These are phyloP conservation scores for Podospora appendiculata DNA, from an alignment of 495 filamentous ascomycete genomes.

Conservation along the genomic window DNA sequence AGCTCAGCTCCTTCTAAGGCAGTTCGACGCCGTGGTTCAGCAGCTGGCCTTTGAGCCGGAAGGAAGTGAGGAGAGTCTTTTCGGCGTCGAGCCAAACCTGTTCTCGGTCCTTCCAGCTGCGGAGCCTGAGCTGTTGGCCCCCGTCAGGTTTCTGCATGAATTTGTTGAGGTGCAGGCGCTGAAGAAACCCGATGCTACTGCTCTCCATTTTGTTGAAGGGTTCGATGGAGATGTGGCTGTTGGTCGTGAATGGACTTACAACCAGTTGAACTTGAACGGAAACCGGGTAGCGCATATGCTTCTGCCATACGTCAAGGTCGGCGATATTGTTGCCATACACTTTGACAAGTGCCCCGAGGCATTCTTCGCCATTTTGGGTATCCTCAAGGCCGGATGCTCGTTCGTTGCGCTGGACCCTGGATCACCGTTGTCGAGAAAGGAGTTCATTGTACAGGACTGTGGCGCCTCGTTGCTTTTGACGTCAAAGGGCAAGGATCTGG, in stretches of 20 bases:
- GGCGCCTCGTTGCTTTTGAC: conserved; percentile 45
- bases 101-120: conserved; percentile 50
- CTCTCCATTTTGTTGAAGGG: conserved; percentile 53
- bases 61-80: conserved; percentile 14
- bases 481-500: conserved; percentile 18
- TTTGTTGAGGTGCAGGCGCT: conserved; percentile 46
- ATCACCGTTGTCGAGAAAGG: conserved; percentile 52
- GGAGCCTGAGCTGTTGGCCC: conserved; percentile 30
- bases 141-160: conserved; percentile 50
- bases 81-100: conserved; percentile 19
- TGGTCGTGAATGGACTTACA: conserved; percentile 51
- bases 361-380: conserved; percentile 70
- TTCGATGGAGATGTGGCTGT: conserved; percentile 23
- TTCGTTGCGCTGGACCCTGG: conserved; percentile 70
- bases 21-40: conserved; percentile 49
- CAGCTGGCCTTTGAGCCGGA: conserved; percentile 34
- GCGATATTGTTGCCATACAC: conserved; percentile 61
- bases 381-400: conserved; percentile 73
- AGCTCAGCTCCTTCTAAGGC: conserved; percentile 49
- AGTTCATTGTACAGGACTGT: conserved; percentile 61
- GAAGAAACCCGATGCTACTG: conserved; percentile 35
- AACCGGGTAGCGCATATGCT: conserved; percentile 55
- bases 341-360: conserved; percentile 77
- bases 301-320: conserved; percentile 24
- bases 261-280: conserved; percentile 49